Evolutionary conservation across 2,329 filamentous ascomycete species (phyloP), one percentile per base, ranked within the genome.

Genomic region (Xylaria sp.): DNA sequence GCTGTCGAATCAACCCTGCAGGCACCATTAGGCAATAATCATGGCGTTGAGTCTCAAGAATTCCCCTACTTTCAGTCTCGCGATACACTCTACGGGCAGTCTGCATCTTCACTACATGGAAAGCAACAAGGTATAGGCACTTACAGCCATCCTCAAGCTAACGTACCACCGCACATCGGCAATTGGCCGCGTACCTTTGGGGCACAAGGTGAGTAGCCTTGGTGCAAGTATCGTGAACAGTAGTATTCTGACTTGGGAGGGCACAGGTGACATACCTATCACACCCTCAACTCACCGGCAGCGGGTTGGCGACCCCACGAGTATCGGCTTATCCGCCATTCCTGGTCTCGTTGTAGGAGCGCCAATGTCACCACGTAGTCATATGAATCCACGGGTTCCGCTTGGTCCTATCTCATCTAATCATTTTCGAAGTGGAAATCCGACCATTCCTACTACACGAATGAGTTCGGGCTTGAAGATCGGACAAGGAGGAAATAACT

Each of bases 1-100:
- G 81, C 82, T n/a, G 80, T 82, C 4, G 81, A 84, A 55, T 78
- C 81, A 30, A 80, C 76, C 3, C 73, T 84, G 13, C 75, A 81
- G 55, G 75, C 72, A 15, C 73, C 70, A 30, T 59, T 78, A 9
- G 67, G 70, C 10, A 66, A 65, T 52, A 65, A 41, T 41, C n/a
- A 61, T 28, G 57, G 23, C 15, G 30, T 30, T 50, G 64, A 67
- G 6, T 32, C 55, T 25, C 72, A 72, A 50, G 58, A 69, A 32
- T 28, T 58, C 20, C 39, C 60, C n/a, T 66, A 64, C 23, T 66
- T 62, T 36, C 67, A 64, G 32, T 28, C 59, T 39, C 55, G 50
- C 7, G 70, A 68, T 45, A 53, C 45, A 3, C 25, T 59, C 5
- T 71, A 68, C 20, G 65, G 65, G 18, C 70, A 55, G 28, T 20